phyloP scores from a whole-genome alignment of 83 land plant genomes.

The Diphasiastrum complanatum region DNA sequence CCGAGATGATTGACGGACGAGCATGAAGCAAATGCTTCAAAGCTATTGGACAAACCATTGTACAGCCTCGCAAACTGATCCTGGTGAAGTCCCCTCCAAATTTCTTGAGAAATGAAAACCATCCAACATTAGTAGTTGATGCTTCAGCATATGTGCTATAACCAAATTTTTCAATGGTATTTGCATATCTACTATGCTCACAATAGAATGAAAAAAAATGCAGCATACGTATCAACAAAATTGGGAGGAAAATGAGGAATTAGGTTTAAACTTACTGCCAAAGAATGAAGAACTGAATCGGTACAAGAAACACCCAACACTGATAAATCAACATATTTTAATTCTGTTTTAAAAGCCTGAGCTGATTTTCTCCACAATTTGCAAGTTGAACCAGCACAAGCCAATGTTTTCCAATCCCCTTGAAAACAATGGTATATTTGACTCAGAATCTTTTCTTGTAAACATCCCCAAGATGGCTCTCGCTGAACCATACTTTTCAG shows the following conservation, averaged over 20 bases:
- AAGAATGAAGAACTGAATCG: constrained; percentile 39
- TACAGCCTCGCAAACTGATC: constrained; percentile 49
- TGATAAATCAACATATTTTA: constrained; percentile 54
- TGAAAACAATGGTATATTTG: constrained; percentile 57
- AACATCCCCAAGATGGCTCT: constrained; percentile 41
- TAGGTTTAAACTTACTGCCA: constrained; percentile 42
- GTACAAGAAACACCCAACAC: constrained; percentile 43
- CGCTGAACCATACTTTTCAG: not conserved
- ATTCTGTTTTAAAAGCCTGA: constrained; percentile 34
- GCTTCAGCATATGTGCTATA: too few species aligned
- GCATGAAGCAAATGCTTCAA: constrained; percentile 46
- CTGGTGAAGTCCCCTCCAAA: constrained; percentile 45
- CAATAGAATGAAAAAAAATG: not conserved
- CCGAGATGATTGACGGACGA: constrained; percentile 40
- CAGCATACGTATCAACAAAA: not conserved
- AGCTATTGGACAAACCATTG: constrained; percentile 38
- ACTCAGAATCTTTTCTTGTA: constrained; percentile 38
- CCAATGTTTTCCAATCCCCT: constrained; percentile 59
- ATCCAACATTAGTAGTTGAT: too few species aligned
- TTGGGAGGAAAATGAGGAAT: not conserved
- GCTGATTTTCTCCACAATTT: constrained; percentile 61
- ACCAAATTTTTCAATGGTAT: too few species aligned
- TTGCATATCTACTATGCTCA: not conserved
- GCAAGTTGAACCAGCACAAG: constrained; percentile 63
- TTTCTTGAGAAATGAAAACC: too few species aligned